Evolutionary conservation across 495 filamentous ascomycete genomes (phyloP), one percentile per base, ranked within the genome.

Genomic region (Halenospora varia): DNA sequence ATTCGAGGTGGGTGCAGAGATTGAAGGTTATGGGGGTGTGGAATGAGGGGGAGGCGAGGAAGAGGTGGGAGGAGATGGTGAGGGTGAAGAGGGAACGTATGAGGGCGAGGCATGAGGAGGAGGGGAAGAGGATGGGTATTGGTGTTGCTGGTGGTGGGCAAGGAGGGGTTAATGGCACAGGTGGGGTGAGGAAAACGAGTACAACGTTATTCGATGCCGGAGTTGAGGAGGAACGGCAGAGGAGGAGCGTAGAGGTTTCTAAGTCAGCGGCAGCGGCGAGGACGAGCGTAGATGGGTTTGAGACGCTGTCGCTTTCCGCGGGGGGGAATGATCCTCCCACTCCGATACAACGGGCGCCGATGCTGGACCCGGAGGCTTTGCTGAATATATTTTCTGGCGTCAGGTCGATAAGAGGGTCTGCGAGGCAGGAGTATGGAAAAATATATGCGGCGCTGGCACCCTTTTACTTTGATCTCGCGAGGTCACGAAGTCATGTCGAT

Each of bases 1-100:
- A 99, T 70, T 88, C 90, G 18, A 82, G 93, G 74, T 99, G 94
- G 94, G 87, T 97, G 47, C 84, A 88, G 53, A 81, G 84, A 57
- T 72, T 99, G 26, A 84, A 87, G 64, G 79, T 77, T 25, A 96
- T 99, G 82, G 90, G 87, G 4, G 87, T 89, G 62, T 99, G 95
- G 95, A 88, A 93, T 66, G 95, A 99, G 67, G 68, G 72, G 3
- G 94, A 96, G 66, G 94, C 94, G 0, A 79, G 93, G 51, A 81
- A 79, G 65, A 75, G 88, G 59, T 86, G 88, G 24, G 94, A 97
- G 59, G 84, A 88, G 20, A 78, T 81, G 1, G 81, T 90, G 73
- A 79, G 78, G 59, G 81, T 83, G 56, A 86, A 86, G 57, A 74
- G 83, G 19, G 83, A 89, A 50, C 75, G 82, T 13, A 73, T 84